Conservation (phyloP, 257 asterid species). For the Plantago ovata region DNA sequence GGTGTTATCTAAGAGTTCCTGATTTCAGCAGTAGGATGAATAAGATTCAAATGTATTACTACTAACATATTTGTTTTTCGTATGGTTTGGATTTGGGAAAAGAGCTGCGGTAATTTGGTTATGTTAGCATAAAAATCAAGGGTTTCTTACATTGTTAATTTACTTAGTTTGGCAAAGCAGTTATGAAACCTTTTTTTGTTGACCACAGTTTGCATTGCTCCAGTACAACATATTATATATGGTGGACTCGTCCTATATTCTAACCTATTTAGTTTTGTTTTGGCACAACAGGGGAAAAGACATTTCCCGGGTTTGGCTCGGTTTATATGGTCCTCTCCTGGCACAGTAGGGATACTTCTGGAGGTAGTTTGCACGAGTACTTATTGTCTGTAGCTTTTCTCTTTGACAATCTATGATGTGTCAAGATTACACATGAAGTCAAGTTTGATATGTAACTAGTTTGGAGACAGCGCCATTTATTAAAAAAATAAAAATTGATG, state of each 20-base stretch:
- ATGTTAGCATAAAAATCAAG: too few relatives aligned
- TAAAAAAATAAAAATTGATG: constrained; percentile 5
- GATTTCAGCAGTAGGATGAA: too few relatives aligned
- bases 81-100: too few relatives aligned
- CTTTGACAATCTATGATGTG: constrained; percentile 4
- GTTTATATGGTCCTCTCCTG: constrained; percentile 36
- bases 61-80: too few relatives aligned
- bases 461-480: neutral
- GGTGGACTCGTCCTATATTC: neutral
- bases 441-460: neutral
- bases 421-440: neutral
- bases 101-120: too few relatives aligned
- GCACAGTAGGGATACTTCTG: constrained; percentile 37
- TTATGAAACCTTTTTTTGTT: neutral
- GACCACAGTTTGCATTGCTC: neutral
- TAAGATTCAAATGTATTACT: too few relatives aligned
- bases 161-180: too few relatives aligned
- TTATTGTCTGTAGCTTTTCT: neutral
- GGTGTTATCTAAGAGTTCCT: too few relatives aligned
- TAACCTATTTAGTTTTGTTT: constrained; percentile 2
- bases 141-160: too few relatives aligned
- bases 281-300: constrained; percentile 20
- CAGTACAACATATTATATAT: neutral
- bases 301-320: constrained; percentile 27
- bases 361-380: constrained; percentile 26